Conservation (phyloP, 257 asterid genomes). For the Solanum arcanum region DNA sequence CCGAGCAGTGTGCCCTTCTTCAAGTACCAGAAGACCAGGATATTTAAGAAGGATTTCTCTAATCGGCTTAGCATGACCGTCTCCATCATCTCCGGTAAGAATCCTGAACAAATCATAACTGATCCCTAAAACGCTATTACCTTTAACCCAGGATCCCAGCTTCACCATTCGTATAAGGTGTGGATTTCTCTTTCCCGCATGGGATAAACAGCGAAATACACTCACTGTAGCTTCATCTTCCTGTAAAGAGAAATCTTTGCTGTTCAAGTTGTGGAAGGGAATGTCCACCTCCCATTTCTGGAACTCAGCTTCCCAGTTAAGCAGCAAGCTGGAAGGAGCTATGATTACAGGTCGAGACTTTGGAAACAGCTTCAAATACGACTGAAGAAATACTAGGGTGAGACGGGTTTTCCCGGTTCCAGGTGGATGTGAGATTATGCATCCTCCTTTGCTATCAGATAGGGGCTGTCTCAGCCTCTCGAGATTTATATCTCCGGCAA, state of each 20-base stretch:
- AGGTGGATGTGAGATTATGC: slow-evolving; percentile 81
- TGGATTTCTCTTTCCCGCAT: background rate
- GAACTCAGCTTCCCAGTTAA: slow-evolving; percentile 60
- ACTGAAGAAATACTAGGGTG: background rate
- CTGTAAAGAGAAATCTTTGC: slow-evolving; percentile 8
- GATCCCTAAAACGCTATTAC: slow-evolving; percentile 34
- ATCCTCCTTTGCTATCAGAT: slow-evolving; percentile 35
- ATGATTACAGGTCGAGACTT: slow-evolving; percentile 48
- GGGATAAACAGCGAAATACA: background rate
- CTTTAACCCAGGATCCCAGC: background rate
- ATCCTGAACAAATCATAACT: slow-evolving; percentile 41
- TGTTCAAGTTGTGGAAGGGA: slow-evolving; percentile 53
- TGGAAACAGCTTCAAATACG: too few species aligned
- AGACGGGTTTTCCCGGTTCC: slow-evolving; percentile 79
- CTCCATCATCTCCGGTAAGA: slow-evolving; percentile 21
- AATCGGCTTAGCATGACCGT: background rate
- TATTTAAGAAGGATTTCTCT: slow-evolving; percentile 38
- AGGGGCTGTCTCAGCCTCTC: slow-evolving; percentile 20
- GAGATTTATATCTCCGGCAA: slow-evolving; percentile 43
- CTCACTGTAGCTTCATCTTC: slow-evolving; percentile 13
- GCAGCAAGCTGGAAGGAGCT: slow-evolving; percentile 65
- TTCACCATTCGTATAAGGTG: background rate
- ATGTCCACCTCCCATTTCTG: slow-evolving; percentile 35
- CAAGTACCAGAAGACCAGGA: slow-evolving; percentile 57
- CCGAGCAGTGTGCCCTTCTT: slow-evolving; percentile 81